Evolutionary conservation across 371 early-diverging fungal species (phyloP), one percentile per base, ranked within the genome.

Genomic region (Mortierella sp.): DNA sequence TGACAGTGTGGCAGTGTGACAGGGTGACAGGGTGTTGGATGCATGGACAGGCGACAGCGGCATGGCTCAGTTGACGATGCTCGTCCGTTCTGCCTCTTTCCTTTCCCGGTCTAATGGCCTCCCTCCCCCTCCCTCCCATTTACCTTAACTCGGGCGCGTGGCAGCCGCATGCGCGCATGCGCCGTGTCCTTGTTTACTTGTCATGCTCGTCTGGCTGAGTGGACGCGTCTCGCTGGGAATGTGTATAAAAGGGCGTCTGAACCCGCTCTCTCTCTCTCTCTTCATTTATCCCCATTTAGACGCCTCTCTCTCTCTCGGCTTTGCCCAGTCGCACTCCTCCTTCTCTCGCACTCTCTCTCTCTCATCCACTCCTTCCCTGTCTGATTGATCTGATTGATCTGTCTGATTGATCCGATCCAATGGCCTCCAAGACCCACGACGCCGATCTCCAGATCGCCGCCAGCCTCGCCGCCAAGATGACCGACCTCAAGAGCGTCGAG

Each of bases 391-490:
- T n/a, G n/a, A n/a, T n/a, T n/a, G n/a, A n/a, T n/a, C n/a, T n/a
- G n/a, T n/a, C n/a, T n/a, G n/a, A n/a, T n/a, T n/a, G n/a, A n/a
- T n/a, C n/a, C n/a, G n/a, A n/a, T n/a, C n/a, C 51, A n/a, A 64
- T 64, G 58, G 30, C 64, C 19, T 14, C 43, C 50, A 72, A 65
- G 66, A 58, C 67, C 42, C 55, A 54, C 14, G 59, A 66, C 0
- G 63, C 67, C 51, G 72, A 72, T 58, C 57, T 53, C 45, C 72
- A 72, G 31, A 72, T 72, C 54, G 67, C 62, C 24, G 58, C 67
- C 30, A 21, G 60, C 30, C 67, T 72, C 18, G 50, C 67, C 41
- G 19, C 60, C 55, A 73, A 73, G 53, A 27, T 73, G 52, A 42
- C 46, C 26, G 61, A 64, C 34, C 54, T 73, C 43, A 60, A 64